These are phyloP conservation scores for Filobasidium uniguttulatum DNA, from an alignment of 1,284 basidiomycete species.

Conservation along the genomic window DNA sequence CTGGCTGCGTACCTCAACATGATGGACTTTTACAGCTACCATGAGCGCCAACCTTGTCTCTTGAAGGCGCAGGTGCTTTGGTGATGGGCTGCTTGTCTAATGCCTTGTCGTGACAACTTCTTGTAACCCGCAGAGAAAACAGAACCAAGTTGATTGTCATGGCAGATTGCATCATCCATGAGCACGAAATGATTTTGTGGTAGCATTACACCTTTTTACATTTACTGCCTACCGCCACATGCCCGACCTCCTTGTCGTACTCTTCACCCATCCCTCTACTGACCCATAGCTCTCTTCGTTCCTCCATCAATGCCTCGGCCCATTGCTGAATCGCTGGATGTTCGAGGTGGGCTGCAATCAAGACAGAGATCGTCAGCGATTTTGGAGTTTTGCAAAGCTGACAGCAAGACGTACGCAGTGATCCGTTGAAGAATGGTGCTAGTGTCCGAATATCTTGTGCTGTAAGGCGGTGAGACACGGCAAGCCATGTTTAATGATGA, in stretches of 20 bases:
- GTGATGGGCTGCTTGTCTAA: no score
- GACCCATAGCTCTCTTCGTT: constrained; percentile 38
- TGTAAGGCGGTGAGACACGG: constrained; percentile 11
- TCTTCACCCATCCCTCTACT: constrained; percentile 25
- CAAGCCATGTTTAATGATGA: not conserved
- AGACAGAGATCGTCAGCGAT: not conserved
- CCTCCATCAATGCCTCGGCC: constrained; percentile 52
- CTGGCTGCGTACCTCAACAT: not conserved
- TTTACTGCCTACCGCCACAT: constrained; percentile 4
- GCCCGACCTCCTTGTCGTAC: constrained; percentile 23
- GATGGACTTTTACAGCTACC: not conserved
- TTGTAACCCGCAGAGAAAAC: no score
- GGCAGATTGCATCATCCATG: no score
- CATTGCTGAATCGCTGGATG: constrained; percentile 65
- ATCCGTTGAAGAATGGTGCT: constrained; percentile 33
- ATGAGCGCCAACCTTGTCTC: not conserved
- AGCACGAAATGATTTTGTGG: no score
- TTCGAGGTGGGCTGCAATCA: constrained; percentile 38
- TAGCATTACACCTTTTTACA: no score
- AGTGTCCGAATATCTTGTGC: constrained; percentile 32
- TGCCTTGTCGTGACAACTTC: no score
- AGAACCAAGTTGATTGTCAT: no score
- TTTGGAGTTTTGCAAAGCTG: not conserved
- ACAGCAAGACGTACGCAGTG: constrained; percentile 25
- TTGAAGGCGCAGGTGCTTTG: not conserved